These are phyloP conservation scores for Vitis labrusca DNA, from an alignment of 164 flowering plant genomes.

Conservation along the genomic window DNA sequence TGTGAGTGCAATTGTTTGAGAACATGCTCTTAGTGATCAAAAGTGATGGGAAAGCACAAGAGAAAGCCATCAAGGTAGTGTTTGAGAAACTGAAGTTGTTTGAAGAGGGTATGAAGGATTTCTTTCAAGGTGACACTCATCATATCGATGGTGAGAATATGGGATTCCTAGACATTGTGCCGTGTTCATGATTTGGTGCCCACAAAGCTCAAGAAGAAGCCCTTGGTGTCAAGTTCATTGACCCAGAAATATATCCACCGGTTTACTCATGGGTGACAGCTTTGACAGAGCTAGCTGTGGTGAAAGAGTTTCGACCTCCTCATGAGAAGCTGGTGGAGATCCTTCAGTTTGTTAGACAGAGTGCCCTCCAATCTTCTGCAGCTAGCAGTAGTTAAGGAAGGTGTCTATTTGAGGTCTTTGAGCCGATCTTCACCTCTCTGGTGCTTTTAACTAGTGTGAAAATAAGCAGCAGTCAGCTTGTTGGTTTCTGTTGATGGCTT, in stretches of 20 bases:
- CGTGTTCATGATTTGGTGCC: slow-evolving; percentile 7
- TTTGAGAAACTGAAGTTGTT: slow-evolving; percentile 21
- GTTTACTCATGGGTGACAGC: slow-evolving; percentile 26
- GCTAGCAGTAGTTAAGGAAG: background rate
- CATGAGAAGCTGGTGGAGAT: slow-evolving; percentile 18
- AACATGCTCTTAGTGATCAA: background rate
- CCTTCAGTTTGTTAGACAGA: slow-evolving; percentile 12
- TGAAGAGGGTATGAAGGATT: slow-evolving; percentile 17
- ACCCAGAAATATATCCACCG: slow-evolving; percentile 24
- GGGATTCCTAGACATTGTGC: slow-evolving; percentile 15
- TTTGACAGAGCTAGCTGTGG: slow-evolving; percentile 15
- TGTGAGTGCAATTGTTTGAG: slow-evolving; percentile 15
- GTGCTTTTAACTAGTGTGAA: too few species aligned
- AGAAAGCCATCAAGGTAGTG: slow-evolving; percentile 17
- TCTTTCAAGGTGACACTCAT: slow-evolving; percentile 5
- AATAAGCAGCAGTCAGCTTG: too few species aligned
- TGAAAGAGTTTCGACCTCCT: slow-evolving; percentile 22
- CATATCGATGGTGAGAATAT: background rate
- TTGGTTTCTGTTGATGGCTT: too few species aligned
- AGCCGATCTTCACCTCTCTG: background rate
- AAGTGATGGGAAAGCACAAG: slow-evolving; percentile 25
- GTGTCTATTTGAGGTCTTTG: too few species aligned
- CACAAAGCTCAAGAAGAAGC: slow-evolving; percentile 19
- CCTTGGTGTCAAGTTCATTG: slow-evolving; percentile 15
- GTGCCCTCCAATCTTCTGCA: slow-evolving; percentile 4